Percentiles rank a stretch among this genome's conserved stretches.
Evolutionary conservation across 2,329 filamentous ascomycete species (phyloP).

Genomic region (Arthroderma sp.): DNA sequence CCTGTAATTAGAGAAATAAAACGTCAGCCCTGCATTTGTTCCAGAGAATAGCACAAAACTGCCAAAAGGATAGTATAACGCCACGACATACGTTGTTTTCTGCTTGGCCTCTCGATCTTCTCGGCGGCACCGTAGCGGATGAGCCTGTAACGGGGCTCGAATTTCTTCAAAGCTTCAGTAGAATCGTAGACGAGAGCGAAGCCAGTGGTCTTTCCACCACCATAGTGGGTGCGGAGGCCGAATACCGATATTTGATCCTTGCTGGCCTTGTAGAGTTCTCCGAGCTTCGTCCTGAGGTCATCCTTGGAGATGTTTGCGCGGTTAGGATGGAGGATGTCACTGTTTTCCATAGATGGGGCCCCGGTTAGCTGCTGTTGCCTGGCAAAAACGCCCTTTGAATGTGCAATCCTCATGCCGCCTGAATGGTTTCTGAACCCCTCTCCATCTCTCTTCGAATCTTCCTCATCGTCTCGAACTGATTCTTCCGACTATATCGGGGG

Average conservation of each 20-base stretch:
- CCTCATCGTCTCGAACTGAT: background rate
- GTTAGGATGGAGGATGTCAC: slow-evolving; percentile 98
- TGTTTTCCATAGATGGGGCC: slow-evolving; percentile 31
- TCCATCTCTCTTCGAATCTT: background rate
- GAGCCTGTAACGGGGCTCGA: slow-evolving; percentile 96
- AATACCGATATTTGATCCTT: slow-evolving; percentile 98
- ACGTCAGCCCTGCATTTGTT: background rate
- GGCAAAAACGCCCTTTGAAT: background rate
- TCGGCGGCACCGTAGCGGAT: slow-evolving; percentile 81
- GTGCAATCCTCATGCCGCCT: background rate
- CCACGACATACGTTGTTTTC: slow-evolving; percentile 87
- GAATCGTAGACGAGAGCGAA: slow-evolving; percentile 99
- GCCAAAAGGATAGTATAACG: background rate
- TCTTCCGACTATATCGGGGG: background rate
- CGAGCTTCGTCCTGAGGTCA: slow-evolving; percentile 90
- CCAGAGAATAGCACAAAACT: background rate
- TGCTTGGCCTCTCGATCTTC: slow-evolving; percentile 94
- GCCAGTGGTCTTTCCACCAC: slow-evolving; percentile 99
- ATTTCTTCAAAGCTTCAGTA: slow-evolving; percentile 98
- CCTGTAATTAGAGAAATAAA: slow-evolving; percentile 45
- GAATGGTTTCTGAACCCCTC: slow-evolving; percentile 7
- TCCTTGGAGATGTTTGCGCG: slow-evolving; percentile 98
- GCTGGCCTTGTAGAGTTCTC: slow-evolving; percentile 92
- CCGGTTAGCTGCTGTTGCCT: slow-evolving; percentile 2
- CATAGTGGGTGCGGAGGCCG: slow-evolving; percentile 95